phyloP scores from a whole-genome alignment of 768 basidiomycete species.

The Mycena alexandri region DNA sequence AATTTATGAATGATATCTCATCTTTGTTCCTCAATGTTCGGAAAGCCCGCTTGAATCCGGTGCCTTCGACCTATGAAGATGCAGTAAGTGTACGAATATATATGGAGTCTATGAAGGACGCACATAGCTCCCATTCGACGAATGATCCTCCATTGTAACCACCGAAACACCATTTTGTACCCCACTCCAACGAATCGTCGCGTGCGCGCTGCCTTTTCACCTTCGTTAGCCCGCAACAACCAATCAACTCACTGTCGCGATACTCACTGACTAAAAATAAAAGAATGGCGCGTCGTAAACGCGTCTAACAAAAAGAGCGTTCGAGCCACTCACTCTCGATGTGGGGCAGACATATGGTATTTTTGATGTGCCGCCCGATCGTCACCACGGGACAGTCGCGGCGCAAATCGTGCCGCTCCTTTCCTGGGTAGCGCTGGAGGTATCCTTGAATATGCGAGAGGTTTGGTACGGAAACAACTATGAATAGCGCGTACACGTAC shows the following conservation, averaged over 20 bases:
- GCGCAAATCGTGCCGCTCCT: slow-evolving; percentile 71
- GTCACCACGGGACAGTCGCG: slow-evolving; percentile 62
- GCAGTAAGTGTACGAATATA: not conserved
- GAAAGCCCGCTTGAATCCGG: slow-evolving; percentile 64
- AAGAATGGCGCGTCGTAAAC: slow-evolving; percentile 38
- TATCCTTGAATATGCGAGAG: not conserved
- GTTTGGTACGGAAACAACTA: no score
- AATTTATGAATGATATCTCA: slow-evolving; percentile 85
- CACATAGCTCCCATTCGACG: slow-evolving; percentile 82
- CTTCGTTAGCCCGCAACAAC: slow-evolving; percentile 20
- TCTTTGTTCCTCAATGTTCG: slow-evolving; percentile 79
- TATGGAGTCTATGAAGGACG: slow-evolving; percentile 41
- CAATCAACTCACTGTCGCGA: slow-evolving; percentile 2
- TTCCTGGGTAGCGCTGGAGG: slow-evolving; percentile 13
- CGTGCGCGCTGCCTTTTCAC: slow-evolving; percentile 65
- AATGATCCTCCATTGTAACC: slow-evolving; percentile 66
- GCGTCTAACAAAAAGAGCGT: not conserved
- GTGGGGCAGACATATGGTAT: slow-evolving; percentile 61
- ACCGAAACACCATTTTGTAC: slow-evolving; percentile 53
- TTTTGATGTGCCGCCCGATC: slow-evolving; percentile 67
- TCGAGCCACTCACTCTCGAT: slow-evolving; percentile 20
- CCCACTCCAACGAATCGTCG: slow-evolving; percentile 70
- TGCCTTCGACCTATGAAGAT: slow-evolving; percentile 69
- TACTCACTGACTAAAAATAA: slow-evolving; percentile 77
- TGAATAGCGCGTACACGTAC: no score